Base-by-base conservation (phyloP, 495 filamentous ascomycete genomes). In the Pseudomonodictys pantanalensis region DNA sequence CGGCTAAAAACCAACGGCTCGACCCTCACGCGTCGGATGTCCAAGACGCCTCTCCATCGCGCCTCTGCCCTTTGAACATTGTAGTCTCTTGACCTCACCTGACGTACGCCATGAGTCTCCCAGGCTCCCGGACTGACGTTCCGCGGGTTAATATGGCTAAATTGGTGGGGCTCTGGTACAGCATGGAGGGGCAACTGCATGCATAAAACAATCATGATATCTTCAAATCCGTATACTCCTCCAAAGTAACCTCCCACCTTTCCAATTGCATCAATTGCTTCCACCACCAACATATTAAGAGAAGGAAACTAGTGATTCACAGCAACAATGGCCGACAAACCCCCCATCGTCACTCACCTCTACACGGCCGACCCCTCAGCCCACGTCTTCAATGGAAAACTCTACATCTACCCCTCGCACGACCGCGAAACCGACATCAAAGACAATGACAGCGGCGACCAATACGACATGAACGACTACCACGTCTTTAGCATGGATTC, bases 401-500 rank as follows among this genome's bases (percentile, higher is more conserved):
- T 86, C 25, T 86, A 83, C 75, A 79, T 86, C 76, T 86, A 85
- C 75, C 83, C 83, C 28, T 85, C 82, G 6, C 83, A 86, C 73
- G 83, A 86, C 72, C 75, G 79, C 57, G 79, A 83, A 64, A 83
- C 79, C 29, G 77, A 82, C 68, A 83, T 84, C 67, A 43, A 77
- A 41, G 79, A 81, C 72, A 88, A 89, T 77, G 86, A 90, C 77
- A 87, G 87, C 77, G 87, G 87, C 71, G 86, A 89, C 75, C 87
- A 90, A 71, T 90, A 89, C 71, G 87, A 86, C 76, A 90, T 90
- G 87, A 79, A 76, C 58, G 83, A 86, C 72, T 86, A 86, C 77
- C 83, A 85, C 53, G 83, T 85, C 68, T 81, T 85, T 71, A 80
- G 75, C 47, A 75, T 79, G 52, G 57, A 70, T 1, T 67, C 74